Base-by-base conservation (phyloP, 1,284 basidiomycete genomes). In the Phlebopus sp. region DNA sequence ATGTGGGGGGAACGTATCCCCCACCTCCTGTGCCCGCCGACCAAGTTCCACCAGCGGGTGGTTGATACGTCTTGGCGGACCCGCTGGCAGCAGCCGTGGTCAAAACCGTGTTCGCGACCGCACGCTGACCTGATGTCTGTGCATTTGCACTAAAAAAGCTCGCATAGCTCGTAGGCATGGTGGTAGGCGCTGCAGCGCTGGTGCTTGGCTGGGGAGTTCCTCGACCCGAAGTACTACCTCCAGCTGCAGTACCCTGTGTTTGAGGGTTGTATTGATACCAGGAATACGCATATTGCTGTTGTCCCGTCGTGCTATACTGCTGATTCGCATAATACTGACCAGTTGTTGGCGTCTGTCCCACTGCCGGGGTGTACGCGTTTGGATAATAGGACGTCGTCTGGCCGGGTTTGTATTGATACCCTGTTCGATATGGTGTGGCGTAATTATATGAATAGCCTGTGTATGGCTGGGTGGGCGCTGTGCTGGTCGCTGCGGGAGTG, bases 121-220 rank as follows among this genome's bases (percentile, higher is more conserved):
- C 74, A 3, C 75, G 74, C 50, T 73, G 73, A 9, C 69, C 63
- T 18, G 66, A 57, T 9, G 61, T 45, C 47, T 70, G 71, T 18
- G 61, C 39, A 1, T 60, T 29, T 8, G 52, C 47, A 31, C 44
- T 57, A 49, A 71, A 73, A 53, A 72, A 75, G 27, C 63, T 61
- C 0, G 72, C 63, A 47, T 74, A 74, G 13, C 56, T 62, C 14
- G 67, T 61, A 9, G 67, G 63, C 15, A 68, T 60, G 32, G 66
- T 46, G 18, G 58, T 50, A 9, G 62, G 61, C 40, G 56, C 58
- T 23, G 66, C 57, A 21, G 64, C 55, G 10, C 53, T 48, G 10
- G 54, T 52, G 19, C 53, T 62, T 5, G 76, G 72, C 47, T 78
- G 76, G 2, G 79, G 79, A 8, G 81, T 81, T 9, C 69, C 76